These are phyloP conservation scores for Podospora pseudocomata DNA, from an alignment of 495 filamentous ascomycete species.

Conservation along the genomic window DNA sequence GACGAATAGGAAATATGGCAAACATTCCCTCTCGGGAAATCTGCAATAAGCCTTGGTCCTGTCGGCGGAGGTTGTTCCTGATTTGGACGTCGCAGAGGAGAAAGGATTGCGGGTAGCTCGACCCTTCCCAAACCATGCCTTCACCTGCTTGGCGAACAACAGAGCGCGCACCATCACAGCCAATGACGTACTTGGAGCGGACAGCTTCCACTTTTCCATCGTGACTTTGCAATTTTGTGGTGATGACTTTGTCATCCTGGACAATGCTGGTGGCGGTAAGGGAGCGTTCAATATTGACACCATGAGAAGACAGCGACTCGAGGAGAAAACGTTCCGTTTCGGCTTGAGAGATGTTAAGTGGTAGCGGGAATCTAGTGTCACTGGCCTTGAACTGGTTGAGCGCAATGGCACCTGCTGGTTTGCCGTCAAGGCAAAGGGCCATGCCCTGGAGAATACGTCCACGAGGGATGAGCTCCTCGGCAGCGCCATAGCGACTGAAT, in stretches of 20 bases:
- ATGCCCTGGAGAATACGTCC: slow-evolving; percentile 31
- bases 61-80: slow-evolving; percentile 27
- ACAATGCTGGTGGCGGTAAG: slow-evolving; percentile 10
- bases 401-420: slow-evolving; percentile 20
- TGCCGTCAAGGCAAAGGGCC: slow-evolving; percentile 33
- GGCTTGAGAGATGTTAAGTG: slow-evolving; percentile 40
- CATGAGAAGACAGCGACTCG: slow-evolving; percentile 32
- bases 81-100: slow-evolving; percentile 45
- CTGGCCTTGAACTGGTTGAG: slow-evolving; percentile 30
- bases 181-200: not conserved
- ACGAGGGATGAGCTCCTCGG: slow-evolving; percentile 27
- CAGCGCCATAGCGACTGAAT: slow-evolving; percentile 41
- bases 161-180: not conserved
- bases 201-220: not conserved
- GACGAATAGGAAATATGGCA: slow-evolving; percentile 31
- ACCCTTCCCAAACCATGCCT: slow-evolving; percentile 36
- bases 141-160: not conserved
- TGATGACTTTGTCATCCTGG: not conserved
- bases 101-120: slow-evolving; percentile 41
- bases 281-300: slow-evolving; percentile 34
- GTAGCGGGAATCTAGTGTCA: slow-evolving; percentile 37
- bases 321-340: slow-evolving; percentile 43
- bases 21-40: slow-evolving; percentile 27
- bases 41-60: slow-evolving; percentile 28
- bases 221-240: not conserved